These are phyloP conservation scores for Babesia sp. DNA, from an alignment of 169 alveolate genomes.

Conservation along the genomic window DNA sequence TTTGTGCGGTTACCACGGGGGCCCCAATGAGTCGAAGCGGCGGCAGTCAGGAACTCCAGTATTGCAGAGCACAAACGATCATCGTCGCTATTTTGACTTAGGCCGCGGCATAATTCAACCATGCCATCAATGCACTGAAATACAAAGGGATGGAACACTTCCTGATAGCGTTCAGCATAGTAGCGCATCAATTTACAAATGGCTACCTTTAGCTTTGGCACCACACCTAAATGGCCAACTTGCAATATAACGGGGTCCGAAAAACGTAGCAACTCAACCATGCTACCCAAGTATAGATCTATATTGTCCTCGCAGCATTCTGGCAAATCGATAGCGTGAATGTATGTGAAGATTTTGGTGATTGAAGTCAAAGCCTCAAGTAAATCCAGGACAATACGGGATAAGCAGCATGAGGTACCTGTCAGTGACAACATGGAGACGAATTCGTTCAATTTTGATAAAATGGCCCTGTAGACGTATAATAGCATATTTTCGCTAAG, in stretches of 20 bases:
- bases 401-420: conserved; percentile 2
- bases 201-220: conserved; percentile 39
- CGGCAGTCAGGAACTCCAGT: conserved; percentile 58
- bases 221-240: conserved; percentile 32
- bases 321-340: conserved; percentile 64
- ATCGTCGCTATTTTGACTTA: conserved; percentile 31
- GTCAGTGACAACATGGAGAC: not conserved
- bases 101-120: conserved; percentile 38
- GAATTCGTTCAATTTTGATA: conserved; percentile 46
- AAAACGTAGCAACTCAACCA: conserved; percentile 43
- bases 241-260: conserved; percentile 32
- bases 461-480: conserved; percentile 32
- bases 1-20: conserved; percentile 35
- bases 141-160: conserved; percentile 55
- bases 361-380: conserved; percentile 41
- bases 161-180: conserved; percentile 70
- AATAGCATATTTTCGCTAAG: conserved; percentile 49
- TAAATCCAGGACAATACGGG: conserved; percentile 46
- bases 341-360: conserved; percentile 50
- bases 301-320: conserved; percentile 65
- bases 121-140: conserved; percentile 61
- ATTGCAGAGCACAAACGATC: conserved; percentile 57
- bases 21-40: conserved; percentile 60
- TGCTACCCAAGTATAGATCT: conserved; percentile 50
- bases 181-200: conserved; percentile 51